Evolutionary conservation across 2,329 filamentous ascomycete genomes (phyloP).

Genomic region (Colletotrichum eremochloae): DNA sequence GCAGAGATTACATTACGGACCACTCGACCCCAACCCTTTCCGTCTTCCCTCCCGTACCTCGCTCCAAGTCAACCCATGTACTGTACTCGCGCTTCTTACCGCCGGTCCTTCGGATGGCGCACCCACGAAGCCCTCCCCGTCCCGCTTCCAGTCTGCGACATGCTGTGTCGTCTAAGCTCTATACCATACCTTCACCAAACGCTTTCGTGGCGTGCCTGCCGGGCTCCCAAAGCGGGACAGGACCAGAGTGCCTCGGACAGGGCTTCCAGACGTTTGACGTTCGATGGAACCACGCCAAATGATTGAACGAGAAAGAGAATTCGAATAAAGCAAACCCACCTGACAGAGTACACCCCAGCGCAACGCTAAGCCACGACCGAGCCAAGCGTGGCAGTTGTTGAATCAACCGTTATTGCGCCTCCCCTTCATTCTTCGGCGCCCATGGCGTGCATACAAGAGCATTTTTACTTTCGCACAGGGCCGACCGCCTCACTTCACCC

Average conservation of each 20-base stretch:
- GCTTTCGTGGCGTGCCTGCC: not conserved
- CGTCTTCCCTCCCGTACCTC: not conserved
- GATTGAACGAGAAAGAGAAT: not conserved
- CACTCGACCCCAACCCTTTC: not conserved
- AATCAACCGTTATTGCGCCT: conserved; percentile 22
- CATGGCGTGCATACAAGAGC: conserved; percentile 10
- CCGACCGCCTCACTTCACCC: conserved; percentile 3
- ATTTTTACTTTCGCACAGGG: conserved; percentile 32
- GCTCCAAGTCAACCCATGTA: not conserved
- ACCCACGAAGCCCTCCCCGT: conserved; percentile 3
- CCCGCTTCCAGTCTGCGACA: conserved; percentile 6
- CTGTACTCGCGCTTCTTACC: not conserved
- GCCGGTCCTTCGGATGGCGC: conserved; percentile 8
- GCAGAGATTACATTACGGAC: not conserved
- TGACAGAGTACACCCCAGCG: not conserved
- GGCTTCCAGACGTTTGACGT: not conserved
- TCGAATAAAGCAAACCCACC: not conserved
- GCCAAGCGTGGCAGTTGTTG: conserved; percentile 17
- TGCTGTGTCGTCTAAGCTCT: conserved; percentile 1
- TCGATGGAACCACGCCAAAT: not conserved
- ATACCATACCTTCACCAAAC: not conserved
- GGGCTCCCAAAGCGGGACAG: not conserved
- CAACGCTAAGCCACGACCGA: conserved; percentile 17
- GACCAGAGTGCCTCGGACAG: conserved; percentile 16
- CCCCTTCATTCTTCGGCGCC: conserved; percentile 16